These are phyloP conservation scores for Fonsecaea nubica DNA, from an alignment of 2,329 filamentous ascomycete genomes.

Conservation along the genomic window DNA sequence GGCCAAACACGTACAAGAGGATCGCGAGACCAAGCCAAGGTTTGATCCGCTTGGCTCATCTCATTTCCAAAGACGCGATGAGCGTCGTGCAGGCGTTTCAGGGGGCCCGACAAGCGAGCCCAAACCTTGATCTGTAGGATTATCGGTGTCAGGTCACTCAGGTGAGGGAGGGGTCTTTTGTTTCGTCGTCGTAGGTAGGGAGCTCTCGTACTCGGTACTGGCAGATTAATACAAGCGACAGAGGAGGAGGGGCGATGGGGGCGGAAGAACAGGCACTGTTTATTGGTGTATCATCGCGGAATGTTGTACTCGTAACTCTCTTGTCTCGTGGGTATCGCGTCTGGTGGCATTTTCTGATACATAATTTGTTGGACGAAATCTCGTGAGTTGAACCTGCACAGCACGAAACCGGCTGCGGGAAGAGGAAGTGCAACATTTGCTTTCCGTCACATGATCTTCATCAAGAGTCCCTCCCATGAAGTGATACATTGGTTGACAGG, in stretches of 20 bases:
- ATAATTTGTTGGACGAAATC: not conserved
- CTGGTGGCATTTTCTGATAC: not conserved
- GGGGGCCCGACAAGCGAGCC: constrained; percentile 3
- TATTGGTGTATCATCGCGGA: not conserved
- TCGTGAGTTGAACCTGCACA: not conserved
- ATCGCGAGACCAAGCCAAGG: constrained; percentile 16
- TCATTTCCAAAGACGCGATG: constrained; percentile 16
- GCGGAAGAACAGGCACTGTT: not conserved
- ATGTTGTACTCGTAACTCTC: too few species aligned
- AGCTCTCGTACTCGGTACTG: not conserved
- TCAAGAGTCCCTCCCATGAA: not conserved
- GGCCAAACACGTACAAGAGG: constrained; percentile 16
- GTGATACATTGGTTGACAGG: not conserved
- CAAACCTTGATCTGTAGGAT: not conserved
- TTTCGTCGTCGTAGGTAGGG: not conserved
- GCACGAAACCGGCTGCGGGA: not conserved
- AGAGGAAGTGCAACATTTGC: not conserved
- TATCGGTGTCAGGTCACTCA: not conserved
- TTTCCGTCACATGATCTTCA: not conserved
- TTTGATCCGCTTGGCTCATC: constrained; percentile 21
- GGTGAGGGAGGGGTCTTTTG: not conserved
- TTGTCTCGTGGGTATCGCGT: too few species aligned
- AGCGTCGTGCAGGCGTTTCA: constrained; percentile 19
- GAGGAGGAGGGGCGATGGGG: not conserved
- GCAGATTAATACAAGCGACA: not conserved